Conservation (phyloP, 2,329 filamentous ascomycete species). For the Fusarium pseudocircinatum region DNA sequence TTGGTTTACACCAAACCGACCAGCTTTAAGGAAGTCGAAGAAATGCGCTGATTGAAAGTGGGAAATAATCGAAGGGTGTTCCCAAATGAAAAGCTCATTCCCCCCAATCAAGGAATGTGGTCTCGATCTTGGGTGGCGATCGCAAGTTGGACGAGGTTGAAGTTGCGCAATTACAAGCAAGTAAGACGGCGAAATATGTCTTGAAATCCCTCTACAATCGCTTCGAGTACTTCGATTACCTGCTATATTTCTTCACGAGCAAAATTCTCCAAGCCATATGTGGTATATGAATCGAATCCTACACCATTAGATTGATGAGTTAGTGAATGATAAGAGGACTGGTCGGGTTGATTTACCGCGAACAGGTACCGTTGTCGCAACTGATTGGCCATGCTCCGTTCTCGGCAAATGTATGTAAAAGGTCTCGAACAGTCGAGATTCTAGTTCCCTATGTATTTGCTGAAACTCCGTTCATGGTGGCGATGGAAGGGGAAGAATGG, state of each 20-base stretch:
- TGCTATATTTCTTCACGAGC: neutral
- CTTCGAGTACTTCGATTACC: neutral
- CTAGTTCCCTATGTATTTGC: neutral
- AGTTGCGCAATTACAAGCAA: neutral
- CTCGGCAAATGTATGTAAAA: neutral
- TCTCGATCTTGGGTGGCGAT: neutral
- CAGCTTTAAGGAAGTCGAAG: neutral
- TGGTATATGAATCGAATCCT: constrained; percentile 1
- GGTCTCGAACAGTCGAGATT: constrained; percentile 3
- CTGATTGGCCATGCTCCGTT: constrained; percentile 1
- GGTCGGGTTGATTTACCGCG: neutral
- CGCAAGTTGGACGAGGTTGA: neutral
- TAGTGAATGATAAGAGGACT: neutral
- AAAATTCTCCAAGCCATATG: neutral
- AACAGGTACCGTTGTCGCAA: neutral
- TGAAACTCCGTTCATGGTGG: neutral
- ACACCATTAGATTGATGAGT: neutral
- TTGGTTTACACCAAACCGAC: neutral
- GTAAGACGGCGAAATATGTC: neutral
- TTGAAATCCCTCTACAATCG: neutral
- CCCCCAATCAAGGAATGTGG: neutral
- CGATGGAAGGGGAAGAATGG: neutral
- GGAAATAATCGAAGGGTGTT: neutral
- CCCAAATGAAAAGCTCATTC: neutral
- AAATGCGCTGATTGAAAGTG: neutral